Conservation (phyloP, 1,284 basidiomycete species). For the Sporisorium sorghi region DNA sequence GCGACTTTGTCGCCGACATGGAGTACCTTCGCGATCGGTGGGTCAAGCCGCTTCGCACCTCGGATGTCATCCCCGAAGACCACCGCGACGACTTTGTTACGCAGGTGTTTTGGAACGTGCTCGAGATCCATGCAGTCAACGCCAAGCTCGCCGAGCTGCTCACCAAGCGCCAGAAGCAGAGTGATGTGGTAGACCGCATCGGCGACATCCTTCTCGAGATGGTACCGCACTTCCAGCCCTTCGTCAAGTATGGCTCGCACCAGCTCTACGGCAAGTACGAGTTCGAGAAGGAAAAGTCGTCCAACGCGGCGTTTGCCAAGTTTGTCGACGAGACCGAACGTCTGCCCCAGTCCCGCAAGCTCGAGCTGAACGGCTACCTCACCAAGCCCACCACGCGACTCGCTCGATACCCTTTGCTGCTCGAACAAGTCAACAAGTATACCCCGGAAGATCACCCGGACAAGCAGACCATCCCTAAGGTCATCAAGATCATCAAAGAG, state of each 20-base stretch:
- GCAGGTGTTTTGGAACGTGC: constrained; percentile 98
- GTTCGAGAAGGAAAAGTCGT: constrained; percentile 96
- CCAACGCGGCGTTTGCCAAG: constrained; percentile 90
- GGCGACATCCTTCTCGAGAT: constrained; percentile 91
- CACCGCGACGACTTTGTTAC: constrained; percentile 87
- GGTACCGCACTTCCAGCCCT: constrained; percentile 87
- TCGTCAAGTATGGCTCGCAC: constrained; percentile 94
- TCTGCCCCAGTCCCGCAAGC: constrained; percentile 91
- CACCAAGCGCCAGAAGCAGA: constrained; percentile 92
- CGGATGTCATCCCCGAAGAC: constrained; percentile 81
- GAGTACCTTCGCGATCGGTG: constrained; percentile 94
- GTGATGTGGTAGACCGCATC: constrained; percentile 89
- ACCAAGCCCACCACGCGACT: constrained; percentile 96
- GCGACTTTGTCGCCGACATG: constrained; percentile 96
- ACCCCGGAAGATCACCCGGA: constrained; percentile 92
- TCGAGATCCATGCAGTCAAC: constrained; percentile 93
- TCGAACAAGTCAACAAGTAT: constrained; percentile 92
- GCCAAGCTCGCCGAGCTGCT: constrained; percentile 89
- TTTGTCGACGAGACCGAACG: constrained; percentile 97
- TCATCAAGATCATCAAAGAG: constrained; percentile 81
- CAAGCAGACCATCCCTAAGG: constrained; percentile 82
- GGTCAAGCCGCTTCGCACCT: constrained; percentile 83
- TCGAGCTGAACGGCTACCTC: constrained; percentile 96
- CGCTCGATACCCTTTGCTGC: constrained; percentile 91
- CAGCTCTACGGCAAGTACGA: constrained; percentile 98